Percentiles rank a stretch among this genome's conserved stretches.
These are phyloP conservation scores for Saccharomycopsis sp. DNA, from an alignment of 805 yeast genomes.

Conservation along the genomic window DNA sequence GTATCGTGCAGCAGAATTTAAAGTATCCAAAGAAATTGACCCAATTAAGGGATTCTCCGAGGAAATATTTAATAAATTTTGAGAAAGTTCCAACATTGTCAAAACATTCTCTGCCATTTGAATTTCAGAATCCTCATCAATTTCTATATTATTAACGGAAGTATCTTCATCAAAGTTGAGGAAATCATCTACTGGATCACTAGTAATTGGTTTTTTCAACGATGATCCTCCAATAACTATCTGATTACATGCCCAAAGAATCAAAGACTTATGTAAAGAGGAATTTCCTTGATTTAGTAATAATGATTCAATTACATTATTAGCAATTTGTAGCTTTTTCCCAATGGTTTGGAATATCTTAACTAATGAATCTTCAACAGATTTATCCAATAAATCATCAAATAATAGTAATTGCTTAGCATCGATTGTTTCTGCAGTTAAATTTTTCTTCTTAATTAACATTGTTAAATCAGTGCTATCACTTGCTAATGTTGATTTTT, in stretches of 20 bases:
- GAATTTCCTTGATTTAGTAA: conserved; percentile 10
- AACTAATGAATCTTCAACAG: conserved; percentile 6
- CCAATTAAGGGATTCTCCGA: neutral
- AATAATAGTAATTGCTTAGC: conserved; percentile 8
- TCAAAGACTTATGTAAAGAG: conserved; percentile 18
- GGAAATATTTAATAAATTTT: conserved; percentile 27
- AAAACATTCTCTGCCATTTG: conserved; percentile 5
- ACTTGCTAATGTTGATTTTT: neutral
- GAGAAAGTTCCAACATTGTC: conserved; percentile 21
- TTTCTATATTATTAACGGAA: neutral
- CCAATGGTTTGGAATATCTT: conserved; percentile 9
- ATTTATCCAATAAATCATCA: conserved; percentile 1
- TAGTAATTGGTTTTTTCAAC: neutral
- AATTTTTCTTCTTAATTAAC: neutral
- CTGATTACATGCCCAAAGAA: conserved; percentile 31
- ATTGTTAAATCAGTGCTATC: neutral
- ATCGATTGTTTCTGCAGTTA: neutral
- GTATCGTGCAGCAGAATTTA: conserved; percentile 26
- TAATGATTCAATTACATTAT: neutral
- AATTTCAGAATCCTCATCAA: neutral
- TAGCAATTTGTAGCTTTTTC: neutral
- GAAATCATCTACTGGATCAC: neutral
- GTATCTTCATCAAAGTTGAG: neutral
- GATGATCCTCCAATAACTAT: conserved; percentile 22
- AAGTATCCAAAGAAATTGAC: conserved; percentile 35